phyloP scores from a whole-genome alignment of 2,329 filamentous ascomycete species.

The Fusarium anthophilum region DNA sequence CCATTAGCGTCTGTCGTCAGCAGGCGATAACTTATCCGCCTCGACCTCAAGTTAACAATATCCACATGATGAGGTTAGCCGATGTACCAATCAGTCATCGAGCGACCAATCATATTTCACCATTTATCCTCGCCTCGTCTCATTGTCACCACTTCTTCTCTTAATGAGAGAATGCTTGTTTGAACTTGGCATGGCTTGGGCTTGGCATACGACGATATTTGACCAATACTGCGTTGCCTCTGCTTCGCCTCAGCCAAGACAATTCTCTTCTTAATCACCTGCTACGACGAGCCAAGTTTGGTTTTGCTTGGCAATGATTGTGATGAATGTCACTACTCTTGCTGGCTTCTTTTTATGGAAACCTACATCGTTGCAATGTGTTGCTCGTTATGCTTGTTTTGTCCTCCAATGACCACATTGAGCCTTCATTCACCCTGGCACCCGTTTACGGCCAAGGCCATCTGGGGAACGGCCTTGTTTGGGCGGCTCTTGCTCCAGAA shows the following conservation, averaged over 20 bases:
- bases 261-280: conserved; percentile 19
- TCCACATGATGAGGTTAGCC: conserved; percentile 23
- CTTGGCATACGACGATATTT: conserved; percentile 31
- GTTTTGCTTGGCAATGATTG: conserved; percentile 16
- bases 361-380: background rate
- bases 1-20: conserved; percentile 28
- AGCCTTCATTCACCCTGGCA: background rate
- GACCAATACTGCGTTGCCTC: background rate
- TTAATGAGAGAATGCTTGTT: conserved; percentile 26
- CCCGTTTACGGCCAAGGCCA: background rate
- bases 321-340: conserved; percentile 16
- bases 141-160: background rate
- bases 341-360: conserved; percentile 8
- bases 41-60: conserved; percentile 5
- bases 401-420: conserved; percentile 5
- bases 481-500: conserved; percentile 24
- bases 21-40: conserved; percentile 16
- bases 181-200: conserved; percentile 35
- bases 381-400: conserved; percentile 11
- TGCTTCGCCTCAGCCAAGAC: conserved; percentile 36
- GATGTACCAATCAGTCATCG: conserved; percentile 12
- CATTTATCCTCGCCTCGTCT: background rate
- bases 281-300: conserved; percentile 19
- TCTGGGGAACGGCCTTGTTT: background rate
- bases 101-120: conserved; percentile 19